phyloP scores from a whole-genome alignment of 257 asterid species.

The Fraxinus pennsylvanica region DNA sequence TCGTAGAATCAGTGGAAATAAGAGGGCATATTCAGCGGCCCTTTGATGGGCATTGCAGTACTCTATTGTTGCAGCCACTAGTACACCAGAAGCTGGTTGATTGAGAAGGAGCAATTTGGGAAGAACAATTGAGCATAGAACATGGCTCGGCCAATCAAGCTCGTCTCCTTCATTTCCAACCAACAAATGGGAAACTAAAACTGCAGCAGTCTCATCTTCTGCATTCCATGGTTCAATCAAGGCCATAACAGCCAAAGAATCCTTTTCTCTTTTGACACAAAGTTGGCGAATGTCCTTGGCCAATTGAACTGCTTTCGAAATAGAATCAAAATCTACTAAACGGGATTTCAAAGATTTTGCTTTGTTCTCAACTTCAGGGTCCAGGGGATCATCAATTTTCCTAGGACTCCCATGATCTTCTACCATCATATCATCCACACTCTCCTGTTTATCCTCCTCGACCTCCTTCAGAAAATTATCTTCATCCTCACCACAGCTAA shows the following conservation, averaged over 20 bases:
- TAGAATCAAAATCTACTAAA: conserved; percentile 39
- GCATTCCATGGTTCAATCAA: conserved; percentile 68
- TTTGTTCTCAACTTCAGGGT: conserved; percentile 36
- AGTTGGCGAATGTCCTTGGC: conserved; percentile 49
- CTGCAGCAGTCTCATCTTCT: conserved; percentile 65
- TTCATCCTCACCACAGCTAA: conserved; percentile 35
- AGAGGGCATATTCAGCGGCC: conserved; percentile 64
- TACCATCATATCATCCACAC: conserved; percentile 40
- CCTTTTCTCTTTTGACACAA: conserved; percentile 32
- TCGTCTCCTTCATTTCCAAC: conserved; percentile 41
- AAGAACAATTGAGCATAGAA: conserved; percentile 65
- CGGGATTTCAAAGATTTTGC: conserved; percentile 39
- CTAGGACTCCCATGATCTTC: conserved; percentile 13
- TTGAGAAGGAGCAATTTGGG: conserved; percentile 59
- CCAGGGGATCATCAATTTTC: conserved; percentile 32
- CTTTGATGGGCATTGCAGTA: conserved; percentile 68
- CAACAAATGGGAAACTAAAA: conserved; percentile 49
- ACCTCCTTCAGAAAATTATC: conserved; percentile 22
- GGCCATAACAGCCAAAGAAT: conserved; percentile 43
- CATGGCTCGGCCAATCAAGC: conserved; percentile 56
- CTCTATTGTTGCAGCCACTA: conserved; percentile 45
- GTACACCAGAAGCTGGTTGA: conserved; percentile 57
- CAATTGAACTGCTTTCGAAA: conserved; percentile 43
- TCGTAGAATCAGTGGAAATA: conserved; percentile 54
- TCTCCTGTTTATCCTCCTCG: conserved; percentile 33